Evolutionary conservation across 2,329 filamentous ascomycete species (phyloP), one percentile per base, ranked within the genome.

Genomic region (Apiospora rasikravindrae): DNA sequence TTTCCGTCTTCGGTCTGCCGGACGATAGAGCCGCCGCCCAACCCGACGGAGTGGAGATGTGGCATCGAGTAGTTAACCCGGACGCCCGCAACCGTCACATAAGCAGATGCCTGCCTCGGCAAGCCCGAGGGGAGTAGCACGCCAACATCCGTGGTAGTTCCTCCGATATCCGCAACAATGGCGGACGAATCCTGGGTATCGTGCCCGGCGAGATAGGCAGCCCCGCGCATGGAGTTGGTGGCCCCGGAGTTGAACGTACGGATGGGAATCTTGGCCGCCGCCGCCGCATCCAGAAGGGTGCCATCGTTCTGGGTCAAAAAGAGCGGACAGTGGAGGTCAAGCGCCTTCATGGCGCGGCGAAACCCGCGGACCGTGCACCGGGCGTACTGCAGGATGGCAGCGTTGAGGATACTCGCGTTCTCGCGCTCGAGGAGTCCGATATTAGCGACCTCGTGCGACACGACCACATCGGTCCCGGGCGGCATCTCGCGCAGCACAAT

Each of bases 151-250:
- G 89, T 87, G 0, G 90, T 92, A 0, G 90, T 92, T 1, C 90
- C 90, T 0, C 90, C 90, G 70, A 92, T 88, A 75, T 92, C 90
- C 2, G 91, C 86, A 0, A 92, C 89, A 80, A 91, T 87, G 76
- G 84, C 79, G 0, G 64, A 67, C 81, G 77, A 72, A 83, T 79
- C 6, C 77, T 73, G 26, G 68, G 53, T 7, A 71, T 67, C 22
- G 76, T 76, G 77, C 45, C 83, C 80, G 0, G 83, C 81, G 11
- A 92, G 80, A 71, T 90, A 91, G 0, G 89, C 90, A 4, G 89
- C 89, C 0, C 89, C 89, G 71, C 86, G 85, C 82, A 90, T 88
- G 69, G 86, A 88, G 77, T 91, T 91, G 0, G 89, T 91, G 3
- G 89, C 87, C 0, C 89, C 89, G 37, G 85, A 88, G 1, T 87